Base-by-base conservation (phyloP, 352 stramenopile species). In the Phytophthora parvispora region DNA sequence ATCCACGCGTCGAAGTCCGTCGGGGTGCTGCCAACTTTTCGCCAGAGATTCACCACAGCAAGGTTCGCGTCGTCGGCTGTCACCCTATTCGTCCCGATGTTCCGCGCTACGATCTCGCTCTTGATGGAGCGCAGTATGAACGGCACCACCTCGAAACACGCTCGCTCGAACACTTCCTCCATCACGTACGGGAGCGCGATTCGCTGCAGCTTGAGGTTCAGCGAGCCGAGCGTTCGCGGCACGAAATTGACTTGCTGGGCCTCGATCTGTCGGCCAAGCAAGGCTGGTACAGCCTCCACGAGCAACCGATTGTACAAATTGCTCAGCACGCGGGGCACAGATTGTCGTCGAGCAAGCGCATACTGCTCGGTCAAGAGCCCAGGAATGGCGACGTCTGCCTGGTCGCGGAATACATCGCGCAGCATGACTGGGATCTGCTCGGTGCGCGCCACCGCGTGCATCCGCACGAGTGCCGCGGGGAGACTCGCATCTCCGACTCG, bases 1-100 rank as follows among this genome's bases (percentile, higher is more conserved):
- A 94, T 84, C 76, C 84, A 91, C 24, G 76, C 49, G 49, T 94
- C 87, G 7, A 92, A 86, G 51, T 94, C 64, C 0, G 86, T 89
- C 0, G 48, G 53, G 0, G 69, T 65, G 43, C 76, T 81, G 18
- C 64, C 62, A 13, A 66, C 62, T 34, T 77, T 69, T 9, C 78
- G 68, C 82, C 82, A 94, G 6, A 72, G 74, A 64, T 90, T 76
- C 1, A 94, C 72, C 1, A 85, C 70, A 6, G 70, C 84, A 22
- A 82, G 72, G 36, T 91, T 81, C 10, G 78, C 80, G 1, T 71
- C 27, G 40, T 90, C 74, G 0, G 72, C 70, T 25, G 74, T 77
- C 2, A 71, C 60, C 2, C 27, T 72, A 15, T 91, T 89, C 2
- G 48, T 66, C 2, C 61, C 67, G 28, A 88, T 88, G 40, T 91